Base-by-base conservation (phyloP, 2,329 filamentous ascomycete genomes). In the Cladosporium austrohemisphaericum region DNA sequence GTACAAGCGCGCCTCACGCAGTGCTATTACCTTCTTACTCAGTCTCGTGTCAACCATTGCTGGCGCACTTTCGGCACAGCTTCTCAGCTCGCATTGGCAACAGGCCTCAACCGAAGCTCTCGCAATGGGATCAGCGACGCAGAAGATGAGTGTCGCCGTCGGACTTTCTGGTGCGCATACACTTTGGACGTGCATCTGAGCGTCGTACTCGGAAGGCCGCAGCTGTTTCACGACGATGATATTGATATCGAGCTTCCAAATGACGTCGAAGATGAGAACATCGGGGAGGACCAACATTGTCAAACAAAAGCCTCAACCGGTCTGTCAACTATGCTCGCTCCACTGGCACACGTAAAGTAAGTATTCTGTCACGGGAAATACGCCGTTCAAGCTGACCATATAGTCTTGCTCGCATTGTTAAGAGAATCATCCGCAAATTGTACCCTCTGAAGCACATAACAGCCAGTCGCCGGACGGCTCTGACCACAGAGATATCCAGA, bases 1-100 rank as follows among this genome's bases (percentile, higher is more conserved):
- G 65, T 72, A 1, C 71, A 73, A 53, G 68, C 70, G 32, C 62
- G 71, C 8, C 55, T 73, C 13, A 65, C 63, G 4, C 64, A 65
- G 40, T 71, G 68, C 46, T 65, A 70, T 4, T 70, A 68, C 43
- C 54, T 70, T 11, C 50, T 71, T 14, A 60, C 63, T n/a, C 63
- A 65, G 3, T 68, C 65, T 5, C 58, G 68, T 18, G 61, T 64
- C 2, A 68, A 67, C 40, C 60, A 66, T 41, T 61, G 61, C 1
- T 69, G 68, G 67, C 69, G 65, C 41, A 60, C 58, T 0, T 65
- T 71, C 38, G 68, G 68, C 4, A 67, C 62, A 1, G 61, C 61
- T 0, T 57, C 66, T 4, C 68, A 71, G 44, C 52, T 71, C 3
- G 55, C 65, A 19, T 63, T 68, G 53, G 62, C 61, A 0, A 55